These are phyloP conservation scores for Oryza nivara DNA, from an alignment of 176 grass and related monocot species.

Conservation along the genomic window DNA sequence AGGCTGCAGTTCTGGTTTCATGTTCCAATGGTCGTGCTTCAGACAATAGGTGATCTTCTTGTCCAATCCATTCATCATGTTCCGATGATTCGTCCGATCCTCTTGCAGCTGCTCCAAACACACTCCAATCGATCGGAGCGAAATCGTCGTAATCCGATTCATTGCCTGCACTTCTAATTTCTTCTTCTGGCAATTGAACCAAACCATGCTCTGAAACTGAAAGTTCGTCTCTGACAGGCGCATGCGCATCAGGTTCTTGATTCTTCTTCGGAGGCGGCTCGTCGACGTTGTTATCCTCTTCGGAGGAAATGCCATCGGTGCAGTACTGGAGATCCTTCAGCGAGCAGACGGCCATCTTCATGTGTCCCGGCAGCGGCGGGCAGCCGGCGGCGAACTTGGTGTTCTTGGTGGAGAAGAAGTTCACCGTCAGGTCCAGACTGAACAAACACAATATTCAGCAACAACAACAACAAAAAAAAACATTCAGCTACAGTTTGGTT, in stretches of 20 bases:
- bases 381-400: conserved; percentile 66
- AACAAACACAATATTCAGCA: neutral
- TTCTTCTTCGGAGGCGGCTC: conserved; percentile 4
- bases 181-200: neutral
- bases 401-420: conserved; percentile 92
- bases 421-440: conserved; percentile 86
- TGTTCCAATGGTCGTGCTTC: neutral
- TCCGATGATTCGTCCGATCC: neutral
- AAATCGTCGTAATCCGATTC: conserved; percentile 13
- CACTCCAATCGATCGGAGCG: neutral
- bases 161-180: neutral
- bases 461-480: neutral
- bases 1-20: neutral
- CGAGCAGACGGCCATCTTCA: conserved; percentile 56
- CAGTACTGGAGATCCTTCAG: conserved; percentile 82
- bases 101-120: neutral
- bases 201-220: conserved; percentile 12
- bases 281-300: conserved; percentile 6
- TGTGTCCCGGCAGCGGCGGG: conserved; percentile 63
- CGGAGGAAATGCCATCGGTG: conserved; percentile 14
- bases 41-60: neutral
- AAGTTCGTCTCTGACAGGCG: neutral
- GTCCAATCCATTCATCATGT: neutral
- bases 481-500: neutral
- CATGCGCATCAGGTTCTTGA: conserved; percentile 21